Conservation (phyloP, 345 rosid genomes). For the Citrus cavaleriei region DNA sequence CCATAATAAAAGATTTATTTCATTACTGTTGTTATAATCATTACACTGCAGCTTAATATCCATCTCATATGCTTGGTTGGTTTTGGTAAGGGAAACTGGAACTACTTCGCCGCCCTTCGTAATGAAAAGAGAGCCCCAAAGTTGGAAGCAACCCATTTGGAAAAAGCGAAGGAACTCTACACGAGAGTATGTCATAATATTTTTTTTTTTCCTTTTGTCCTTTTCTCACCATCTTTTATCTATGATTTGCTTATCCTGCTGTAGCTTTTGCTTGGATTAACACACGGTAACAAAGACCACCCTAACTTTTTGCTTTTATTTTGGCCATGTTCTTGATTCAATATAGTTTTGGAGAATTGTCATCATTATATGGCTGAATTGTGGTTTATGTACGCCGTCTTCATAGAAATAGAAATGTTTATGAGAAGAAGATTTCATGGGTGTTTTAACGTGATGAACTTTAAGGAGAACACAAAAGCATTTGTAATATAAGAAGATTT, state of each 20-base stretch:
- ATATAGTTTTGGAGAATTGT: neutral
- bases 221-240: neutral
- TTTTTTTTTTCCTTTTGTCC: constrained; percentile 6
- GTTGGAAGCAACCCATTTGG: constrained; percentile 98
- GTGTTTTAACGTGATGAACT: neutral
- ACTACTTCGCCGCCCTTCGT: constrained; percentile 94
- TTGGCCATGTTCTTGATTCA: constrained; percentile 2
- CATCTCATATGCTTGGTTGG: constrained; percentile 12
- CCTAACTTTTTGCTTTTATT: neutral
- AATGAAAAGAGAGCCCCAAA: constrained; percentile 96
- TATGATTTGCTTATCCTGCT: neutral
- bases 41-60: neutral
- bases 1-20: neutral
- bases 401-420: neutral
- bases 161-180: constrained; percentile 94
- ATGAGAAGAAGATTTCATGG: neutral
- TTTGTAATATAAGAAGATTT: neutral
- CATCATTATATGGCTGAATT: neutral
- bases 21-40: neutral
- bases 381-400: neutral
- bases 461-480: neutral
- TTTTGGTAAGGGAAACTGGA: constrained; percentile 86
- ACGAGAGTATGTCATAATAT: constrained; percentile 54
- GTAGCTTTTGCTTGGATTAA: neutral
- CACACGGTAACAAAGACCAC: neutral